phyloP scores from a whole-genome alignment of 768 basidiomycete species.

The Calocera cornea region DNA sequence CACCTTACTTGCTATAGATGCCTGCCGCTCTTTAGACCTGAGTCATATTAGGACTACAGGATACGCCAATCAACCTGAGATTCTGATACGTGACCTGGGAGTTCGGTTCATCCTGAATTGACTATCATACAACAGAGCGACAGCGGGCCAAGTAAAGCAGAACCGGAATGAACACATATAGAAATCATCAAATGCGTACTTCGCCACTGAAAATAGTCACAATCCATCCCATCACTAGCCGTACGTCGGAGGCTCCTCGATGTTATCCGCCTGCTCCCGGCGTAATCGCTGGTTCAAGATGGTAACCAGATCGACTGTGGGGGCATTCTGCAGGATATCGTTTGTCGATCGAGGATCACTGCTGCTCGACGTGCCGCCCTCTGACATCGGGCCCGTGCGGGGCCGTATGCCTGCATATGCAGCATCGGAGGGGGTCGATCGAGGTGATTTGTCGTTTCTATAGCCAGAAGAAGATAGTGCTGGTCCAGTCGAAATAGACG shows the following conservation, averaged over 20 bases:
- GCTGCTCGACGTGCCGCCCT: not conserved
- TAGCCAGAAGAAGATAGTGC: not conserved
- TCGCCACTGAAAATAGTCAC: too few relatives aligned
- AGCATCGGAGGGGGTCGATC: not conserved
- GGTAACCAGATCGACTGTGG: not conserved
- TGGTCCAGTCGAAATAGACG: not conserved
- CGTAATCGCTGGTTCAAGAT: not conserved
- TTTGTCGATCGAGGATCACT: not conserved
- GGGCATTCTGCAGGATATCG: not conserved
- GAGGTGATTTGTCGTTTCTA: not conserved
- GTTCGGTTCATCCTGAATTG: too few relatives aligned
- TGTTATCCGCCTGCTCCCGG: not conserved
- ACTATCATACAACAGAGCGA: too few relatives aligned
- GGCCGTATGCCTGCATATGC: not conserved
- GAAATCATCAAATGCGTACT: too few relatives aligned
- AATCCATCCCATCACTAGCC: not conserved
- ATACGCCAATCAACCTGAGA: too few relatives aligned
- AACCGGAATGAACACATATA: too few relatives aligned
- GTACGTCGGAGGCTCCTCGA: not conserved
- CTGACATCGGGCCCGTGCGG: not conserved
- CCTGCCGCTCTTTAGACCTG: too few relatives aligned
- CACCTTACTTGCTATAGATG: too few relatives aligned
- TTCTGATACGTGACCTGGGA: too few relatives aligned
- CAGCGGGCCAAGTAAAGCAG: too few relatives aligned
- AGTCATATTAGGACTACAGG: too few relatives aligned